Evolutionary conservation across 768 basidiomycete genomes (phyloP).

Genomic region (Clitopilus hobsonii): DNA sequence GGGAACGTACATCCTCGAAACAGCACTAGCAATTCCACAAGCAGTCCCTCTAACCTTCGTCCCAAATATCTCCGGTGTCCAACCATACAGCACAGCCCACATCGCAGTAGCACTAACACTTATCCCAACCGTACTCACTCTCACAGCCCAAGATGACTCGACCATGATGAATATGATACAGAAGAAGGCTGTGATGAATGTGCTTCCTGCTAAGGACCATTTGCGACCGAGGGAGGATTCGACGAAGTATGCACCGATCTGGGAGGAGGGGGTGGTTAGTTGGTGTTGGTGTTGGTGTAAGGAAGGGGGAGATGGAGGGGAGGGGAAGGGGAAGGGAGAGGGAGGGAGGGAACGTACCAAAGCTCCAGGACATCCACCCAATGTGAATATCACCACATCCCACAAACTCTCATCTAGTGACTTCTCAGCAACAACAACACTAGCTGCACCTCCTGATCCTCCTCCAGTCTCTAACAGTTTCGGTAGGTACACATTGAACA

Average conservation of each 20-base stretch:
- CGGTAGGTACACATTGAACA: constrained; percentile 92
- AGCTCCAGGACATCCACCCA: constrained; percentile 83
- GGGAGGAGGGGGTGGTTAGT: neutral
- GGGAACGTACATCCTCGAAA: constrained; percentile 70
- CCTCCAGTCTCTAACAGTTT: constrained; percentile 72
- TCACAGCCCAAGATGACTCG: constrained; percentile 50
- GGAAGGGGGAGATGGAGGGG: too few relatives aligned
- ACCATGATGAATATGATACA: constrained; percentile 68
- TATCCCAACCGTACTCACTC: constrained; percentile 70
- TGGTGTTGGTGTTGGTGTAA: too few relatives aligned
- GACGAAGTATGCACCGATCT: constrained; percentile 86
- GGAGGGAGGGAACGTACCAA: constrained; percentile 44
- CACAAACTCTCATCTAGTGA: constrained; percentile 62
- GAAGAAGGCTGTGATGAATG: constrained; percentile 70
- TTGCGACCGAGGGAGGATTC: constrained; percentile 66
- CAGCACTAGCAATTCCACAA: constrained; percentile 80
- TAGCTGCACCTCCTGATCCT: constrained; percentile 9
- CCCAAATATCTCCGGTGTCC: constrained; percentile 86
- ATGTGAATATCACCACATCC: constrained; percentile 83
- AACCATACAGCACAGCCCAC: constrained; percentile 87
- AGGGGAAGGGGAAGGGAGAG: constrained; percentile 2
- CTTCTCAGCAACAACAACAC: constrained; percentile 24
- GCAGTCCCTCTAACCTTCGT: constrained; percentile 86
- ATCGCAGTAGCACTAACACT: constrained; percentile 76
- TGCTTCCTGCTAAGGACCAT: constrained; percentile 70